A percentile compares a stretch with the other conserved stretches of the same genome.
These are phyloP conservation scores for Boletus rubescentipes DNA, from an alignment of 768 basidiomycete genomes.

Conservation along the genomic window DNA sequence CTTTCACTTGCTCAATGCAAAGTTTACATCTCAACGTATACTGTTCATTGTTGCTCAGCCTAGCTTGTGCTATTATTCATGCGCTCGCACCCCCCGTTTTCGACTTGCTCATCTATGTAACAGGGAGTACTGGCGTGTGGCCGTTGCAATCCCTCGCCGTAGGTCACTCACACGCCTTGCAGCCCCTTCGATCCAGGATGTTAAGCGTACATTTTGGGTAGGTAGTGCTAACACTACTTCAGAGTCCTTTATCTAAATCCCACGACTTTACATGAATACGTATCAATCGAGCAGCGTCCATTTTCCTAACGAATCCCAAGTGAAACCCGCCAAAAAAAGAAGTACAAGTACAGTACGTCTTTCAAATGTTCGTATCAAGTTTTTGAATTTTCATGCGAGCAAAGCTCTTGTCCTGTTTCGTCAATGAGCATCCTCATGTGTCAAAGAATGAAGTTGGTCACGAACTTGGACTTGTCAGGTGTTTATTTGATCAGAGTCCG, in stretches of 20 bases:
- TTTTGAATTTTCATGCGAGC: not conserved
- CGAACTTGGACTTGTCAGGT: not conserved
- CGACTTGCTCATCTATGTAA: too few relatives aligned
- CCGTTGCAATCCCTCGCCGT: too few relatives aligned
- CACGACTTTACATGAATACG: not conserved
- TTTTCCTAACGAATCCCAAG: not conserved
- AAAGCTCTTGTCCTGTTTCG: not conserved
- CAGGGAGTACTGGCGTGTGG: too few relatives aligned
- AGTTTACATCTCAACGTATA: too few relatives aligned
- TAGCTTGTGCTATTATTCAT: too few relatives aligned
- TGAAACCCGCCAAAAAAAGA: too few relatives aligned
- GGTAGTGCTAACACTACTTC: not conserved
- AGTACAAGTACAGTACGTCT: too few relatives aligned
- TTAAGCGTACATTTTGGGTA: not conserved
- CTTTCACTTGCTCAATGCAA: too few relatives aligned
- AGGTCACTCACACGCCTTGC: too few relatives aligned
- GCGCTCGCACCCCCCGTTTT: too few relatives aligned
- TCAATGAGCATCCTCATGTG: not conserved
- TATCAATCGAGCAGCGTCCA: not conserved
- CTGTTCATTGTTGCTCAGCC: too few relatives aligned
- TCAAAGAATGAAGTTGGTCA: not conserved
- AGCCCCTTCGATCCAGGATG: too few relatives aligned
- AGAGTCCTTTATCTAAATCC: not conserved
- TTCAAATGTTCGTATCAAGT: not conserved
- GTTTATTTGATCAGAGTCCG: constrained; percentile 28